Conservation (phyloP, 1,139 yeast species). For the Martiniozyma asiatica region DNA sequence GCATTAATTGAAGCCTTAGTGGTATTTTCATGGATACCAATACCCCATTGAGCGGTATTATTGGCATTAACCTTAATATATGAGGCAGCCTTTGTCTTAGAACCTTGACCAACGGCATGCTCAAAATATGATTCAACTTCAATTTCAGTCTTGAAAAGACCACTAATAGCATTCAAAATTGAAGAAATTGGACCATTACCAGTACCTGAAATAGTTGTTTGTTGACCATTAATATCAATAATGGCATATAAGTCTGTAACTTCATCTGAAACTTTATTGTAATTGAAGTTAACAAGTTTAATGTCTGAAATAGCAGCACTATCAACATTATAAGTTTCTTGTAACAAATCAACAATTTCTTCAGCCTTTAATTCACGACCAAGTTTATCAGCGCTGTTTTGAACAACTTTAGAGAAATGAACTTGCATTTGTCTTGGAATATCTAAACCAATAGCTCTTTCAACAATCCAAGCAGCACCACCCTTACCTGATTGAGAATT, state of each 20-base stretch:
- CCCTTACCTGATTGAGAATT: slow-evolving; percentile 98
- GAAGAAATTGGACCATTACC: slow-evolving; percentile 98
- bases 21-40: slow-evolving; percentile 68
- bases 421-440: slow-evolving; percentile 88
- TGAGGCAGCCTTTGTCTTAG: slow-evolving; percentile 82
- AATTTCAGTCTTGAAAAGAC: slow-evolving; percentile 40
- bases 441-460: slow-evolving; percentile 79
- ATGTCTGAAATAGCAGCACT: slow-evolving; percentile 27
- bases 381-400: slow-evolving; percentile 63
- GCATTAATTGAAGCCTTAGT: slow-evolving; percentile 83
- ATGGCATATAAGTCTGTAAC: slow-evolving; percentile 24
- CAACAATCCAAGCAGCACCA: slow-evolving; percentile 96
- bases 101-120: slow-evolving; percentile 85
- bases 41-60: slow-evolving; percentile 20
- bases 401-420: slow-evolving; percentile 78
- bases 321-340: slow-evolving; percentile 55
- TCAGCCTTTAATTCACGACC: slow-evolving; percentile 77
- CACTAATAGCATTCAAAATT: slow-evolving; percentile 65
- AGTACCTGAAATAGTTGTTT: slow-evolving; percentile 43
- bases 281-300: slow-evolving; percentile 39
- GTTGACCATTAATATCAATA: slow-evolving; percentile 33
- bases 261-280: slow-evolving; percentile 18
- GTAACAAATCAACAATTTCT: slow-evolving; percentile 70
- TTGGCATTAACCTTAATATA: slow-evolving; percentile 51
- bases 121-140: slow-evolving; percentile 82